Base-by-base conservation (phyloP, 441 rosid species). In the Aquilaria agallochum region DNA sequence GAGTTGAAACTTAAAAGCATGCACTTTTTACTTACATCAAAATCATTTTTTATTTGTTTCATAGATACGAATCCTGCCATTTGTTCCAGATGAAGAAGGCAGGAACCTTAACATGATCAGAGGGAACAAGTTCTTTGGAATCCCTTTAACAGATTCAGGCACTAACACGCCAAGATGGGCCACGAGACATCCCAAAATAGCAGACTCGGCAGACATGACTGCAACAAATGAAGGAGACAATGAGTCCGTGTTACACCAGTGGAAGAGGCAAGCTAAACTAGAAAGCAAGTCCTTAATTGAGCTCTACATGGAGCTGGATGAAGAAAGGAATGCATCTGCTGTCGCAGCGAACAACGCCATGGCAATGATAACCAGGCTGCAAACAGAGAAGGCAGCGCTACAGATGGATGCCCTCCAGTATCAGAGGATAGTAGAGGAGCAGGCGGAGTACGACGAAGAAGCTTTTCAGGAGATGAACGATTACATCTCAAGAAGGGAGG, bases 341-440 rank as follows among this genome's bases (percentile, higher is more conserved):
- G 82, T 92, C 12, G 97, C 95, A 44, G 97, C 96, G 4, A 89
- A 87, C 74, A 87, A 92, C 13, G 96, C 96, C 2, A 89, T 89
- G 92, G 95, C 97, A 33, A 89, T 92, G 97, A 92, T 89, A 74
- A 92, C 90, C 0, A 56, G 89, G 72, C 72, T 89, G 72, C 95
- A 89, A 65, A 89, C 89, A 4, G 97, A 92, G 73, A 92, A 87
- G 77, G 92, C 97, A 5, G 95, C 90, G 5, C 89, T 89, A 59
- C 97, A 87, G 60, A 92, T 92, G 98, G 96, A 89, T 59, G 98
- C 98, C 2, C 75, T 89, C 61, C 98, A 92, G 75, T 92, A 92
- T 63, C 95, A 85, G 72, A 87, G 97, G 70, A 83, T 92, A 96
- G 85, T 92, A 95, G 97, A 92, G 71, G 95, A 92, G 72, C 88